Evolutionary conservation across 139 green algal genomes (phyloP).

Genomic region (Volvox africanus): DNA sequence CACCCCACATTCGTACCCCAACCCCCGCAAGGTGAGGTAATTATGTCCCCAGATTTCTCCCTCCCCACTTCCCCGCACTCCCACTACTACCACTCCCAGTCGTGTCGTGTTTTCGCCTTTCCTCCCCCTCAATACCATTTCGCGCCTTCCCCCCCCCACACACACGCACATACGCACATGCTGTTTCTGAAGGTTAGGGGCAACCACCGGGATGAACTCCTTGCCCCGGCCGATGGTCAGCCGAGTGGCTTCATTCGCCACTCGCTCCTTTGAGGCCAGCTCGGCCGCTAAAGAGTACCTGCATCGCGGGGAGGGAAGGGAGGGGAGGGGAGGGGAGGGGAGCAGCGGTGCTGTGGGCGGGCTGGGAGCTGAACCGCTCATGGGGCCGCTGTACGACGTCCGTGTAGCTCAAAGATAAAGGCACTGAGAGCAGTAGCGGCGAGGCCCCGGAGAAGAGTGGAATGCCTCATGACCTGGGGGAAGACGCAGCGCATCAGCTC

Average conservation of each 20-base stretch:
- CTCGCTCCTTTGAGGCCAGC: slow-evolving; percentile 60
- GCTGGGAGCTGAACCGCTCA: neutral
- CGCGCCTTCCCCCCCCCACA: too few species aligned
- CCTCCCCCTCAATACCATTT: neutral
- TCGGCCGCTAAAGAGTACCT: slow-evolving; percentile 60
- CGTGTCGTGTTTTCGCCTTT: too few species aligned
- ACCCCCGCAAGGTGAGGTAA: too few species aligned
- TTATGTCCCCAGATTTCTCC: neutral
- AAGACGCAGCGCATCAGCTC: too few species aligned
- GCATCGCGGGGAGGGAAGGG: neutral
- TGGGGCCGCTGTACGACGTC: too few species aligned
- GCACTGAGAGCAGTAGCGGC: too few species aligned
- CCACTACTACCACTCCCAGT: neutral
- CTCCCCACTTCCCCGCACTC: neutral
- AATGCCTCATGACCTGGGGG: too few species aligned
- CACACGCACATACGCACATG: neutral
- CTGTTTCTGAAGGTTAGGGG: slow-evolving; percentile 30
- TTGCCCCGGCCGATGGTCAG: slow-evolving; percentile 54
- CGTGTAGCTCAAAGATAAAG: too few species aligned
- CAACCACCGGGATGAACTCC: slow-evolving; percentile 55
- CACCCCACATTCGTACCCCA: too few species aligned
- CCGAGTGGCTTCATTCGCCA: slow-evolving; percentile 60
- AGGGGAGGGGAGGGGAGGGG: neutral
- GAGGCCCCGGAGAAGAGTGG: too few species aligned
- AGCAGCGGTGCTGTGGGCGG: too few species aligned